A percentile compares a stretch with the other conserved stretches of the same genome.
phyloP scores from a whole-genome alignment of 1,284 basidiomycete genomes.

The Chiua sp. region DNA sequence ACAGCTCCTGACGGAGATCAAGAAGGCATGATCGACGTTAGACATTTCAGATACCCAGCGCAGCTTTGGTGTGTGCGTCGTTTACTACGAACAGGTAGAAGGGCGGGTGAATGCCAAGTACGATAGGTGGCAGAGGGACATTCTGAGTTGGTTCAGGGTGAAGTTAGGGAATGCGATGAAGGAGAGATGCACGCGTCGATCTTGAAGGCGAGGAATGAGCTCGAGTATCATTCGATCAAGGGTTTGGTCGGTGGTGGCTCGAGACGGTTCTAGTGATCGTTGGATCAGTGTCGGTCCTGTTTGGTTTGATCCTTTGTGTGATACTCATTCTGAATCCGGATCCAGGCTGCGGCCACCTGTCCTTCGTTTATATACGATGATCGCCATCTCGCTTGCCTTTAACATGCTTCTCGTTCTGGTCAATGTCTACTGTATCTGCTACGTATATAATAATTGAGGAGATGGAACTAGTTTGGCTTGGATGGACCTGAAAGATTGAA shows the following conservation, averaged over 20 bases:
- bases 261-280: constrained; percentile 43
- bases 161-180: constrained; percentile 96
- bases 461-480: constrained; percentile 8
- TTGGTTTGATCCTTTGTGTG: background rate
- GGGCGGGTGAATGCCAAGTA: constrained; percentile 98
- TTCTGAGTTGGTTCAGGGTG: constrained; percentile 89
- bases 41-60: constrained; percentile 96
- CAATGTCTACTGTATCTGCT: constrained; percentile 33
- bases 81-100: constrained; percentile 99
- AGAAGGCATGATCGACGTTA: constrained; percentile 94
- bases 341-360: constrained; percentile 10
- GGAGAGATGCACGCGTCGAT: constrained; percentile 96
- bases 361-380: constrained; percentile 10
- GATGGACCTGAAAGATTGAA: background rate
- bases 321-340: constrained; percentile 22
- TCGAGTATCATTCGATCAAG: constrained; percentile 84
- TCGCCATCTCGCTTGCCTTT: constrained; percentile 13
- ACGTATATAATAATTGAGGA: constrained; percentile 35
- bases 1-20: constrained; percentile 94
- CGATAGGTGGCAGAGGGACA: constrained; percentile 97
- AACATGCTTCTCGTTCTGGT: constrained; percentile 6
- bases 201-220: constrained; percentile 90
- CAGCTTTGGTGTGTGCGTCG: constrained; percentile 90
- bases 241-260: constrained; percentile 55
- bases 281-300: background rate